These are phyloP conservation scores for Rhodotorula babjevae DNA, from an alignment of 768 basidiomycete genomes.

Conservation along the genomic window DNA sequence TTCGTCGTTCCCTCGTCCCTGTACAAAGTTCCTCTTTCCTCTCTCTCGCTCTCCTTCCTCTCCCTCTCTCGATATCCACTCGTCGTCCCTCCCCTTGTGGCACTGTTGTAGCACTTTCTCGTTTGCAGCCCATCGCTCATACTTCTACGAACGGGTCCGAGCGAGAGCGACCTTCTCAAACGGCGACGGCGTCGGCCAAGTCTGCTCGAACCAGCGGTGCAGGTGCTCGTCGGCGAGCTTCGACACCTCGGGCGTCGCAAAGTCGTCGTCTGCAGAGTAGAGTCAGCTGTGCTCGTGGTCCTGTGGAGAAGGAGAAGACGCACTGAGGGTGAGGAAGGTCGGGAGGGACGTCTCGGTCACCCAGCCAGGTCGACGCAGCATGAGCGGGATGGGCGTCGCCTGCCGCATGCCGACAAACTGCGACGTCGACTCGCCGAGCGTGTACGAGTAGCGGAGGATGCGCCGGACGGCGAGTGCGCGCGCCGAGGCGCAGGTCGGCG, in stretches of 20 bases:
- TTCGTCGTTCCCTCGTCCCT: too few relatives aligned
- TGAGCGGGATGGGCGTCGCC: constrained; percentile 53
- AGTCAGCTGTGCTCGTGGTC: constrained; percentile 1
- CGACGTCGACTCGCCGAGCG: constrained; percentile 42
- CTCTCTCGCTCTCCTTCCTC: too few relatives aligned
- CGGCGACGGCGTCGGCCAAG: constrained; percentile 13
- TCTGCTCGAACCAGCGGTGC: not conserved
- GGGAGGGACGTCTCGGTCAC: constrained; percentile 52
- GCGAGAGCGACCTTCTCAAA: not conserved
- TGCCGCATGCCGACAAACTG: constrained; percentile 13
- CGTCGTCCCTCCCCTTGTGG: too few relatives aligned
- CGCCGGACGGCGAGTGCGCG: constrained; percentile 32
- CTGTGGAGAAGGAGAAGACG: not conserved
- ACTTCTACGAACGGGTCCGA: too few relatives aligned
- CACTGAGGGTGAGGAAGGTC: constrained; percentile 46
- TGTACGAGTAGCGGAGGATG: constrained; percentile 33
- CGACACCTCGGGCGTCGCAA: not conserved
- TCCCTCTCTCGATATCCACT: too few relatives aligned
- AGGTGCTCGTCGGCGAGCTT: not conserved
- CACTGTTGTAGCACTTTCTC: too few relatives aligned
- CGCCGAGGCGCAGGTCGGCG: constrained; percentile 49
- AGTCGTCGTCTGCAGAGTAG: constrained; percentile 17
- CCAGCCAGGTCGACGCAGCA: constrained; percentile 48
- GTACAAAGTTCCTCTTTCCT: too few relatives aligned
- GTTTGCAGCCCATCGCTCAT: too few relatives aligned